Base-by-base conservation (phyloP, 2,329 filamentous ascomycete species). In the Ophiostoma ips region DNA sequence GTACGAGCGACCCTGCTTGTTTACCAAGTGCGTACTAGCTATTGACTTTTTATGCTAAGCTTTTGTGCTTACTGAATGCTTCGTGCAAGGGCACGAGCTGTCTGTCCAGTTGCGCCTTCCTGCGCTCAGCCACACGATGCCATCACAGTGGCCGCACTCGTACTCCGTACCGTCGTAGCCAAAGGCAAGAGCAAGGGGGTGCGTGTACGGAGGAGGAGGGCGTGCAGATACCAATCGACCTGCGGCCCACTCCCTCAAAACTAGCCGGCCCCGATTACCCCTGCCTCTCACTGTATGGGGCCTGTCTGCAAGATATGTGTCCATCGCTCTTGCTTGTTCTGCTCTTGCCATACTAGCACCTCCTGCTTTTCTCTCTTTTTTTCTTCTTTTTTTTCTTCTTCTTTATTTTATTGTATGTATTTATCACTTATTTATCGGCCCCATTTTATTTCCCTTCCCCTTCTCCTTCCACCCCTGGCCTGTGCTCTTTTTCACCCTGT, bases 221-320 rank as follows among this genome's bases (percentile, higher is more conserved):
- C 7, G 51, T 53, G 51, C 18, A 12, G 12, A 34, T 52, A 52
- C 31, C 46, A 46, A 44, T n/a, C n/a, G n/a, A n/a, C n/a, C n/a
- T n/a, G n/a, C n/a, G 48, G 35, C 33, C 51, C 51, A 53, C 51
- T 50, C 45, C 24, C 13, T 31, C 13, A 36, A 35, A 21, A 12
- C 43, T 48, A 50, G 51, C 51, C 43, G 46, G 28, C 31, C n/a
- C 48, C 48, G 48, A 50, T 50, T 48, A 48, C 45, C 45, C 51
- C 48, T 50, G 46, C 48, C 51, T 48, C 43, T 52, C 41, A 38
- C 28, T 46, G 28, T 35, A 24, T 31, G 35, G 38, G 34, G 40
- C 50, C 28, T 46, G 49, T 44, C 33, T 45, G 43, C 24, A 28
- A 28, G 24, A 28, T 28, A 28, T 45, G 28, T 45, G 41, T 49